A percentile compares a stretch with the other conserved stretches of the same genome.
These are phyloP conservation scores for Nicotiana tabacum DNA, from an alignment of 257 asterid genomes.

Conservation along the genomic window DNA sequence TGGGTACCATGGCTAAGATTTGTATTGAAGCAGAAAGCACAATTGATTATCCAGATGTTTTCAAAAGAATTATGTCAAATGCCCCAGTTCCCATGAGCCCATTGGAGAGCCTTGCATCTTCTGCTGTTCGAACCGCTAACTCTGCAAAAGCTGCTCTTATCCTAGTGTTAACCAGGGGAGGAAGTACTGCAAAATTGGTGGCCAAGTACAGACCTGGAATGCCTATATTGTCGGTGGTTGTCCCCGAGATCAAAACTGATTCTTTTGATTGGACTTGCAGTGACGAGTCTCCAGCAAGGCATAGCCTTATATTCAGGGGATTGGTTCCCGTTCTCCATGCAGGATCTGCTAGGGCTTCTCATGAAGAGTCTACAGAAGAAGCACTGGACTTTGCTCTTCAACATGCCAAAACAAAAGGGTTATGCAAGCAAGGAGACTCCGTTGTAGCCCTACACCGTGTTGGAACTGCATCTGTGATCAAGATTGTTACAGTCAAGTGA, in stretches of 20 bases:
- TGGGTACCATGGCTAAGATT: slow-evolving; percentile 78
- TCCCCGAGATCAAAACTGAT: slow-evolving; percentile 75
- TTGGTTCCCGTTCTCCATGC: slow-evolving; percentile 69
- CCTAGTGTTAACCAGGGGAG: slow-evolving; percentile 75
- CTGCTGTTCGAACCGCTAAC: slow-evolving; percentile 81
- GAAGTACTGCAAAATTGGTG: slow-evolving; percentile 79
- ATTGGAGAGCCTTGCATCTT: slow-evolving; percentile 73
- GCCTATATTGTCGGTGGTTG: slow-evolving; percentile 78
- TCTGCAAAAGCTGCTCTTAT: slow-evolving; percentile 65
- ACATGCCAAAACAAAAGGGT: slow-evolving; percentile 65
- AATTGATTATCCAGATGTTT: slow-evolving; percentile 60
- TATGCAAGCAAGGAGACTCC: slow-evolving; percentile 76
- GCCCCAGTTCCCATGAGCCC: slow-evolving; percentile 93
- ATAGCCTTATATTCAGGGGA: slow-evolving; percentile 73
- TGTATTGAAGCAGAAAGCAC: slow-evolving; percentile 87
- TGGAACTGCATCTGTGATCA: slow-evolving; percentile 81
- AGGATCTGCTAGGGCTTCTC: slow-evolving; percentile 85
- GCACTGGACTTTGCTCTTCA: slow-evolving; percentile 76
- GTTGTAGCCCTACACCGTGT: slow-evolving; percentile 78
- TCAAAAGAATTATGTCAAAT: slow-evolving; percentile 58
- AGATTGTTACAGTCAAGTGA: slow-evolving; percentile 79
- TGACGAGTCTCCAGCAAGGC: slow-evolving; percentile 83
- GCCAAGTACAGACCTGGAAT: slow-evolving; percentile 83
- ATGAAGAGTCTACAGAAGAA: slow-evolving; percentile 84
- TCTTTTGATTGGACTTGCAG: slow-evolving; percentile 87